Evolutionary conservation across 352 stramenopile genomes (phyloP), one percentile per base, ranked within the genome.

Genomic region (Globisporangium nunn): DNA sequence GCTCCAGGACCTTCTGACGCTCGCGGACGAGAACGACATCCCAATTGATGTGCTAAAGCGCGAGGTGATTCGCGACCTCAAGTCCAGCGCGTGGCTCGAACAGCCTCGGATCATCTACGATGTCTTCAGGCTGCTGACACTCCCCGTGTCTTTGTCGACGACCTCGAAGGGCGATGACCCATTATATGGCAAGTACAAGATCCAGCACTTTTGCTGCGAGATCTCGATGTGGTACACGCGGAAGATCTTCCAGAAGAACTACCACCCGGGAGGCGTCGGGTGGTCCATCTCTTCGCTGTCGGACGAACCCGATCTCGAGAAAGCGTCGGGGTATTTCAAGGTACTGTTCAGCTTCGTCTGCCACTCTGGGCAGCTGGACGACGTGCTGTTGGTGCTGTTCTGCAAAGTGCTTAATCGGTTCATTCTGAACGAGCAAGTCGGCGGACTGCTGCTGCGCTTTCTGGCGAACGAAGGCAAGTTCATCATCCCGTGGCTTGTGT

Each of bases 391-490:
- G 29, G 72, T 94, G 46, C 66, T 94, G 11, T 94, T 94, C 58
- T 94, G 85, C 72, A 92, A 94, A 64, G 82, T 91, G 18, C 59
- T 91, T 50, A 91, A 93, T 56, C 77, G 87, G 50, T 88, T 84
- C n/a, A 82, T 93, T 50, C 60, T 91, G 52, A 80, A 77, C 28
- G 69, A 87, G 53, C 78, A 79, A 33, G 61, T 94, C 50, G 85
- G 85, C 52, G 71, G 64, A 50, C 67, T 88, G 29, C 71, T 94
- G 43, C 75, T 84, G 60, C 52, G 64, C 6, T 94, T 94, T 37
- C 60, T 94, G 11, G 77, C 77, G 14, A 60, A 74, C 14, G 81
- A 94, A 62, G 83, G 80, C 28, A 62, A 75, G 28, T 87, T 81
- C 57, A 69, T 89, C 45, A 71, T 94, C 2, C 78, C 83, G 33